A percentile compares a stretch with the other conserved stretches of the same genome.
phyloP scores from a whole-genome alignment of 2,329 filamentous ascomycete genomes.

The Fonsecaea nubica region DNA sequence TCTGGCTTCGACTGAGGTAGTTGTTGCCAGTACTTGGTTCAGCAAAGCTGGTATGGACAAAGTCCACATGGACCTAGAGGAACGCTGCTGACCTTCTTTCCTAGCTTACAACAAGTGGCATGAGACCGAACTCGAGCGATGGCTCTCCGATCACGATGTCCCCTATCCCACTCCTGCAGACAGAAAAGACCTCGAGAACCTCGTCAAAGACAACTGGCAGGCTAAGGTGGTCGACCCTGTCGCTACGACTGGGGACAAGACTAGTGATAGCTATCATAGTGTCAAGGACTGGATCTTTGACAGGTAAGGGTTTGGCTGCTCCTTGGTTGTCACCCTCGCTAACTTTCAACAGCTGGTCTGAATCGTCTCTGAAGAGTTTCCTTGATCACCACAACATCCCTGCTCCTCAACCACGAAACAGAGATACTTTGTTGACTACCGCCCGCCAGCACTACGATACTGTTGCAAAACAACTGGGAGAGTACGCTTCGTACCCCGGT shows the following conservation, averaged over 20 bases:
- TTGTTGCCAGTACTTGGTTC: conserved; percentile 81
- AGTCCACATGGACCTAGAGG: conserved; percentile 9
- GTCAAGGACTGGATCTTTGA: conserved; percentile 94
- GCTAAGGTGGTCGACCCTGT: conserved; percentile 72
- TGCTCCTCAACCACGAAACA: conserved; percentile 84
- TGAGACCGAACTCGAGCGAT: conserved; percentile 94
- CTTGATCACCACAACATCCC: conserved; percentile 87
- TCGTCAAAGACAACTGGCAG: conserved; percentile 92
- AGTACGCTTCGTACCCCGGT: conserved; percentile 85
- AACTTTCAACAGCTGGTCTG: conserved; percentile 73
- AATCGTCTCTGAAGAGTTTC: conserved; percentile 92
- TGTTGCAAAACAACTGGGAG: conserved; percentile 74
- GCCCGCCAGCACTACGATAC: conserved; percentile 81
- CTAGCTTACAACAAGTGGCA: conserved; percentile 99
- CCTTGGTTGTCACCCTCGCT: conserved; percentile 43
- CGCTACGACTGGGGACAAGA: conserved; percentile 79
- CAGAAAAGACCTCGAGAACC: conserved; percentile 88
- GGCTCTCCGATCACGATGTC: conserved; percentile 90
- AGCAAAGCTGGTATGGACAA: conserved; percentile 74
- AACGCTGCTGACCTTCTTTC: conserved; percentile 35
- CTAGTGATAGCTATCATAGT: conserved; percentile 72
- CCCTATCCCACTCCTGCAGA: conserved; percentile 89
- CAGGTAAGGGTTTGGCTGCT: conserved; percentile 56
- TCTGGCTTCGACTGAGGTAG: conserved; percentile 70
- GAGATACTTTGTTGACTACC: conserved; percentile 79